Evolutionary conservation across 129 eudicot genomes (phyloP), one percentile per base, ranked within the genome.

Genomic region (Erigeron canadensis): DNA sequence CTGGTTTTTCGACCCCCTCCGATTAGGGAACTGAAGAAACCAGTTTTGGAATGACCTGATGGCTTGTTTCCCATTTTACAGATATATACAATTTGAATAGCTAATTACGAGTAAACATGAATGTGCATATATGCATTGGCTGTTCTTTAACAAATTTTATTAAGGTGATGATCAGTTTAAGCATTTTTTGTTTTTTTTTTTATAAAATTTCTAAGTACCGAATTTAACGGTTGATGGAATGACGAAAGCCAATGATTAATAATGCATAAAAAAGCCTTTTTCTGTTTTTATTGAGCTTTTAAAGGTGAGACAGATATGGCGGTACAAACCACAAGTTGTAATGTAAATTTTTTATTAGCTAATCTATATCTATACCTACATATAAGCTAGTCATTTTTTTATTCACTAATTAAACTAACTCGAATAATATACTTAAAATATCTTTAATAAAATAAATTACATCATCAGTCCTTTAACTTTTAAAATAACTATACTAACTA

Each of bases 31-130:
- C 68, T 42, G 43, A 69, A 59, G 40, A 55, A 56, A 4, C 22
- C 79, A 37, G 66, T 17, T 75, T 65, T 56, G 28, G 63, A 38
- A 7, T 63, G 56, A 61, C 53, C 79, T 6, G 75, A 6, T 41
- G 23, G 13, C 48, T 77, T 69, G 71, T 77, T 77, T 69, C 81
- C 81, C 75, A 77, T 69, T 69, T 53, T 16, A 17, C 18, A 53
- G 6, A n/a, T 17, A 10, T 53, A 10, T n/a, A 53, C 0, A 53
- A 43, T 55, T 62, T 40, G 56, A 23, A 11, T 43, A 43, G 7
- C 78, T 71, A 71, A n/a, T n/a, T n/a, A n/a, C n/a, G n/a, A n/a
- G n/a, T n/a, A n/a, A 17, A 43, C 43, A 15, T 61, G 19, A 46
- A 44, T 68, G 42, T 76, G 75, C 16, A 76, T 28, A 51, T 67